Evolutionary conservation across 805 yeast species (phyloP), one percentile per base, ranked within the genome.

Genomic region (Jamesozyma rosinii): DNA sequence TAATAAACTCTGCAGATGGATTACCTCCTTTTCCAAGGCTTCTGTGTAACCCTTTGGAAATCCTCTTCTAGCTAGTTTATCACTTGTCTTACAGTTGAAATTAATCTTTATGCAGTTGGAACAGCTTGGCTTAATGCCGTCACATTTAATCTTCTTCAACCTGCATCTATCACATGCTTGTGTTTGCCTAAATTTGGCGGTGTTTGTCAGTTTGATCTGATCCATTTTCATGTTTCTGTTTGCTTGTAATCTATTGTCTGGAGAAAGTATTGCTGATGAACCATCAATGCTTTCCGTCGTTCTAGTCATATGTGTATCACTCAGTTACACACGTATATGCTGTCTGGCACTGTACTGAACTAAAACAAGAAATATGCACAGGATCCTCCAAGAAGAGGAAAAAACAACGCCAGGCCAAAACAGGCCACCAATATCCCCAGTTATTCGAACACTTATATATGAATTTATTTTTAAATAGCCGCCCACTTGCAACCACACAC

Each of bases 91-190:
- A 59, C 94, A 83, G 37, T 73, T 77, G 52, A 79, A 79, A 0
- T 80, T 81, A 35, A 79, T 76, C 48, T 74, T 74, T 30, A 66
- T 63, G 56, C 92, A 83, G 54, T 81, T 80, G 31, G 77, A 68
- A 57, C 94, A 83, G 29, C 41, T 47, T 10, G 62, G 62, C 24
- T 72, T 54, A 44, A 75, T 73, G 1, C 92, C 92, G 52, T 83
- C 90, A 47, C 66, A 62, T 40, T 59, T 56, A 5, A 59, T 58
- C 43, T 62, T 62, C 41, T 62, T 62, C 22, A 61, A 44, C 31
- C 95, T 68, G 57, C 95, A 88, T 40, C 97, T 66, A 59, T 83
- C 92, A 63, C 94, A 83, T 2, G 92, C 92, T 59, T 83, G 92
- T 1, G 83, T 74, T 2, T 81, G 79, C 47, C 90, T 38, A 37